Base-by-base conservation (phyloP, 2,329 filamentous ascomycete genomes). In the Venturia pyrina region DNA sequence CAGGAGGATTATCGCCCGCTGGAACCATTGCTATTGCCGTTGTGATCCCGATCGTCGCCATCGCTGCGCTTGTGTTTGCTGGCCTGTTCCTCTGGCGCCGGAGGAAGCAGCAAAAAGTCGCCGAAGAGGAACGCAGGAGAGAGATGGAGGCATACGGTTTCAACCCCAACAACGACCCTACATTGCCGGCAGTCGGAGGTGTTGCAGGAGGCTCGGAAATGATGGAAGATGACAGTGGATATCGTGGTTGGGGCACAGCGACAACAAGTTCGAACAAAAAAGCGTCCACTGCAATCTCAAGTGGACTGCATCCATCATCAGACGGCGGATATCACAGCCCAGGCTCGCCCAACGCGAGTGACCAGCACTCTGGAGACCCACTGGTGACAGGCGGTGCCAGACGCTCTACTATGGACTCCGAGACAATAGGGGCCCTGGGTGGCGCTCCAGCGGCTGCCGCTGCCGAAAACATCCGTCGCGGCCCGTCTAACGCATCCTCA, bases 71-170 rank as follows among this genome's bases (percentile, higher is more conserved):
- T 28, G 86, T 93, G 2, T 77, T 93, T 10, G 86, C 85, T 3
- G 89, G 87, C 7, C 81, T 97, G 37, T 92, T 90, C 76, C 86
- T 93, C 73, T 99, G 92, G 91, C 87, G 90, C 74, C 92, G 87
- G 79, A 89, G 92, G 69, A 96, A 96, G 79, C 87, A 90, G 72
- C 87, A 88, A 69, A 95, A 91, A 80, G 86, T 87, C 69, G 89
- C 89, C 17, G 91, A 95, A 73, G 95, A 97, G 74, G 87, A 93
- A 72, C 86, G 95, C 63, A 86, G 93, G 69, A 97, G 97, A 79
- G 95, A 99, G 77, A 92, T 97, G 13, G 93, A 98, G 75, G 95
- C 98, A 74, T 98, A 98, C 75, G 89, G 90, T 41, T 98, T 93
- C 81, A 98, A 98, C 76, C 95, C 95, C n/a, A 98, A 98, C 77